Percentiles rank a stretch among this genome's conserved stretches.
phyloP scores from a whole-genome alignment of 805 yeast genomes.

The Saccharomycopsis vini region DNA sequence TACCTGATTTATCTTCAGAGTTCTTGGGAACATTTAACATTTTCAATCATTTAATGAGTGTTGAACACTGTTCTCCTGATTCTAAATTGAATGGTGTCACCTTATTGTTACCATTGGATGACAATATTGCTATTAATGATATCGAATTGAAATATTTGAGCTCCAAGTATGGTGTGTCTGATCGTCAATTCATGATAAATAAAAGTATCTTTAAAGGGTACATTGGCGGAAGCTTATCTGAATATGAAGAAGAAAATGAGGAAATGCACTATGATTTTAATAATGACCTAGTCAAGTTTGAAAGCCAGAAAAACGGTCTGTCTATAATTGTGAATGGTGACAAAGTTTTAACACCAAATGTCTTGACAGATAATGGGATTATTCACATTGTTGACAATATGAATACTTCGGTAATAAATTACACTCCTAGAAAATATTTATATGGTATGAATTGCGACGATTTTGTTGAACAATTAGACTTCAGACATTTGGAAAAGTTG shows the following conservation, averaged over 20 bases:
- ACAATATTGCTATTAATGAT: constrained; percentile 28
- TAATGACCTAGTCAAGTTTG: constrained; percentile 21
- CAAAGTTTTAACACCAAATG: constrained; percentile 31
- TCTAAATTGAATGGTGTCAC: constrained; percentile 29
- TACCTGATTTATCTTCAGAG: too few species aligned
- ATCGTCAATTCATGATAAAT: constrained; percentile 24
- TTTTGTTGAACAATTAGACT: constrained; percentile 61
- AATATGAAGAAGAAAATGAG: constrained; percentile 17
- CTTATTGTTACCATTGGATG: constrained; percentile 38
- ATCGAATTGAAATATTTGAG: constrained; percentile 39
- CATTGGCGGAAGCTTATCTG: constrained; percentile 34
- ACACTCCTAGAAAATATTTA: constrained; percentile 49
- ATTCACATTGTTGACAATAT: constrained; percentile 38
- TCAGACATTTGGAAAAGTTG: constrained; percentile 46
- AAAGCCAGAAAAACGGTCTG: constrained; percentile 27
- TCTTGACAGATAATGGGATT: constrained; percentile 39
- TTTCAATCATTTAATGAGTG: background rate
- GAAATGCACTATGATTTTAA: too few species aligned
- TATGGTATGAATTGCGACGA: constrained; percentile 49
- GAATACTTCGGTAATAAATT: constrained; percentile 26
- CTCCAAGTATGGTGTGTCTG: constrained; percentile 26
- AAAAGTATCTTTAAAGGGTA: constrained; percentile 34
- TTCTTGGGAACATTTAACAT: constrained; percentile 22
- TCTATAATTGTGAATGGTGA: constrained; percentile 29
- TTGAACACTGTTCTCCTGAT: constrained; percentile 3